Evolutionary conservation across 2,329 filamentous ascomycete species (phyloP), one percentile per base, ranked within the genome.

Genomic region (Arthrobotrys megalospora): DNA sequence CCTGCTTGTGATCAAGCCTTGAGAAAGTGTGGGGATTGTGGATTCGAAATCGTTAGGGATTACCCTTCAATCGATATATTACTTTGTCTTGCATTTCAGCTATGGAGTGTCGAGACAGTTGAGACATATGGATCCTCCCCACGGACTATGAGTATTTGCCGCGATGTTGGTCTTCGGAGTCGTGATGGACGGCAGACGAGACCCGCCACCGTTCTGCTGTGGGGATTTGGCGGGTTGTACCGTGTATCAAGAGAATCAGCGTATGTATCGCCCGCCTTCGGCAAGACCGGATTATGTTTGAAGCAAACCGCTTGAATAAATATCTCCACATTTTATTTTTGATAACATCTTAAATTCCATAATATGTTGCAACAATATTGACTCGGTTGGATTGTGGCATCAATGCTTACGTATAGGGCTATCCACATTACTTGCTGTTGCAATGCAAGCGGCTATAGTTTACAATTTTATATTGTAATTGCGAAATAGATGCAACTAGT

Each of bases 371-470:
- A 58, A 58, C 16, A 58, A 58, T 10, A 58, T 58, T 10, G 19
- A 7, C 2, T 28, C 24, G 24, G 24, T 28, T 28, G 21, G 19
- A 45, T 36, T 64, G 58, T 32, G 41, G 58, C 58, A 63, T 36
- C 28, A 16, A 47, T 7, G 34, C 21, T 68, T 60, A 69, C 52
- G 65, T 69, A 69, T 69, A 34, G 5, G 28, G n/a, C 32, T 55
- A 16, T 55, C 52, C 19, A 11, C 19, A 43, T 24, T 62, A 43
- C 10, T 53, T 41, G 24, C 16, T 34, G 38, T 60, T 60, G 41
- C 12, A 60, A 43, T 60, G 55, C 65, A 52, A 70, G 53, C 66
- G 66, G 66, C 41, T 70, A 62, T 47, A 62, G 66, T 62, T 45
- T 50, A 70, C 66, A 50, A 50, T 62, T 62, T 41, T 62, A 48